These are phyloP conservation scores for Tolypocladium paradoxum DNA, from an alignment of 2,329 filamentous ascomycete species.

Conservation along the genomic window DNA sequence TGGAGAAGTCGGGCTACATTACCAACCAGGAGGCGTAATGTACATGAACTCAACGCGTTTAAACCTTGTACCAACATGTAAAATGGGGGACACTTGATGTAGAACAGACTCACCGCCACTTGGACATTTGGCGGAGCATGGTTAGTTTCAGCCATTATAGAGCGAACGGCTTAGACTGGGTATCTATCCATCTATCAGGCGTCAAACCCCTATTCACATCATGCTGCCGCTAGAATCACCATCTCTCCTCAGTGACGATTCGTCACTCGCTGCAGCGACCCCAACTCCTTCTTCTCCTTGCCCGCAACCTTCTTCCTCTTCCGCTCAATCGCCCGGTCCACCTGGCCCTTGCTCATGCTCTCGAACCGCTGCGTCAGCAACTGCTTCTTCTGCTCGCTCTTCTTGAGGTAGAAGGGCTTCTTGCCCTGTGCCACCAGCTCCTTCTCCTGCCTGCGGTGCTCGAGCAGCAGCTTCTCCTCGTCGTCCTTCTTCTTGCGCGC, in stretches of 20 bases:
- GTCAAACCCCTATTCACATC: neutral
- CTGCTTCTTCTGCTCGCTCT: slow-evolving; percentile 81
- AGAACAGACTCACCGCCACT: neutral
- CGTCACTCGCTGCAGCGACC: slow-evolving; percentile 21
- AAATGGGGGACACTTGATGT: neutral
- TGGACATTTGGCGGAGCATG: neutral
- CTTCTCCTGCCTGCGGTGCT: slow-evolving; percentile 75
- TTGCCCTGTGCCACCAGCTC: slow-evolving; percentile 80
- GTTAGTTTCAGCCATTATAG: neutral
- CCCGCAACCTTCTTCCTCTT: slow-evolving; percentile 79
- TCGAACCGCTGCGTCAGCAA: slow-evolving; percentile 69
- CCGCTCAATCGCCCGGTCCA: slow-evolving; percentile 75
- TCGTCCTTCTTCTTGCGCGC: slow-evolving; percentile 59
- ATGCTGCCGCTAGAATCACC: neutral
- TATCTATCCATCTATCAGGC: neutral
- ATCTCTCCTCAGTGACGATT: neutral
- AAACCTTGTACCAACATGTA: neutral
- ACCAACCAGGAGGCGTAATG: neutral
- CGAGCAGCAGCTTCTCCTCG: slow-evolving; percentile 56
- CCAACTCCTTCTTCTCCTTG: slow-evolving; percentile 73
- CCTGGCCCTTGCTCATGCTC: slow-evolving; percentile 73
- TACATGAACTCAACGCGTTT: neutral
- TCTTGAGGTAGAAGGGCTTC: slow-evolving; percentile 88
- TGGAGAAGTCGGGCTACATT: slow-evolving; percentile 25
- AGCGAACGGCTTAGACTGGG: neutral